A percentile compares a stretch with the other conserved stretches of the same genome.
These are phyloP conservation scores for Euphorbia lathyris DNA, from an alignment of 345 rosid species.

Conservation along the genomic window DNA sequence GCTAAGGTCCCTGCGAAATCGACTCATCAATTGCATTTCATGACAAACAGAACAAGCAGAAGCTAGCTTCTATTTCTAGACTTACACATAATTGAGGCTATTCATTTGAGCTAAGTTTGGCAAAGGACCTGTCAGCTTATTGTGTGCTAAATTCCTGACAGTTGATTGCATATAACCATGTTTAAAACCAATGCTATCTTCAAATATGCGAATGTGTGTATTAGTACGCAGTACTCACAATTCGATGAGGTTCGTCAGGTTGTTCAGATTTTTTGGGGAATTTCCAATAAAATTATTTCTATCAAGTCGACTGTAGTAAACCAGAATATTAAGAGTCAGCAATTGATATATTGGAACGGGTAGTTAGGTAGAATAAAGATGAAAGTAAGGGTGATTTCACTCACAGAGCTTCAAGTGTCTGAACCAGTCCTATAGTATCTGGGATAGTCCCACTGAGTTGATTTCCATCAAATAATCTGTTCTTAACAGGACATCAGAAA, in stretches of 20 bases:
- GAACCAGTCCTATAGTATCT: slow-evolving; percentile 55
- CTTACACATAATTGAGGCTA: slow-evolving; percentile 74
- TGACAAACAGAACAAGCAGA: slow-evolving; percentile 3
- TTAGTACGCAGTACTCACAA: slow-evolving; percentile 46
- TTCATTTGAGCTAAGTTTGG: slow-evolving; percentile 73
- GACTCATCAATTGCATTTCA: slow-evolving; percentile 2
- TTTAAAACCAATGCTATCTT: background rate
- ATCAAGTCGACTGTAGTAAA: slow-evolving; percentile 83
- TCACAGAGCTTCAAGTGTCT: slow-evolving; percentile 96
- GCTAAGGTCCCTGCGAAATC: slow-evolving; percentile 74
- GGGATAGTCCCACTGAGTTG: slow-evolving; percentile 70
- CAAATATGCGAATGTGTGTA: background rate
- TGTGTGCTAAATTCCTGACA: slow-evolving; percentile 81
- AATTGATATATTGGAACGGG: background rate
- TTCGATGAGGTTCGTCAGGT: slow-evolving; percentile 68
- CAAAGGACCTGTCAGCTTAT: slow-evolving; percentile 64
- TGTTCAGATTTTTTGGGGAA: slow-evolving; percentile 65
- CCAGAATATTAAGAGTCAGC: slow-evolving; percentile 11
- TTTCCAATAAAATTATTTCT: slow-evolving; percentile 65
- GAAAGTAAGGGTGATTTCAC: slow-evolving; percentile 29
- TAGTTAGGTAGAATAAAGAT: background rate
- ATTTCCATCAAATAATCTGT: slow-evolving; percentile 79
- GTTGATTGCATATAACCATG: background rate
- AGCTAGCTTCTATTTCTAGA: slow-evolving; percentile 1
- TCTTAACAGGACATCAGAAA: slow-evolving; percentile 11